phyloP scores from a whole-genome alignment of 2,329 filamentous ascomycete genomes.

The Xylariaceae sp. region DNA sequence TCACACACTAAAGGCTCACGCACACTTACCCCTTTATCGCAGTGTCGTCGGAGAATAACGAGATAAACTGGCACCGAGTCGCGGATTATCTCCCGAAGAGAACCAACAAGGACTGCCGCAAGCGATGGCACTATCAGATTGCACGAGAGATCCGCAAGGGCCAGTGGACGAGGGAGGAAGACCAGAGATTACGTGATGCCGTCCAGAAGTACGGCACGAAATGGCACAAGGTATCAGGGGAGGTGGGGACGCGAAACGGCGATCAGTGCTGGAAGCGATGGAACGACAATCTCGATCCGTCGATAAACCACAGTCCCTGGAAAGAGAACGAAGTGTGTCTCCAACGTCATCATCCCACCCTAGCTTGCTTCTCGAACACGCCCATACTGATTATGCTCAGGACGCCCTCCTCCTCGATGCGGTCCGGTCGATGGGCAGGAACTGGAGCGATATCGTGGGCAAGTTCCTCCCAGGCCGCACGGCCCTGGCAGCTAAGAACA shows the following conservation, averaged over 20 bases:
- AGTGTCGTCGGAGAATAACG: not conserved
- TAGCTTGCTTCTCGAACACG: not conserved
- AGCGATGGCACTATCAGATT: not conserved
- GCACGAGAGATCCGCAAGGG: constrained; percentile 3
- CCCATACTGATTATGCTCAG: not conserved
- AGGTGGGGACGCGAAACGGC: constrained; percentile 19
- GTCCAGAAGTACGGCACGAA: constrained; percentile 16
- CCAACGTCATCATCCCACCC: not conserved
- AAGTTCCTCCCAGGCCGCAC: not conserved
- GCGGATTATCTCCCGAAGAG: not conserved
- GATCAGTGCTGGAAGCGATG: constrained; percentile 23
- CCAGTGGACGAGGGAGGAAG: constrained; percentile 15
- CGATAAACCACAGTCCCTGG: constrained; percentile 14
- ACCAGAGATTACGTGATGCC: constrained; percentile 13
- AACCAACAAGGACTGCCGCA: not conserved
- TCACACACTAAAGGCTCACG: no score
- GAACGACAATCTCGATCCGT: constrained; percentile 21
- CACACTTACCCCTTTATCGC: not conserved
- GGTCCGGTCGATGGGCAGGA: not conserved
- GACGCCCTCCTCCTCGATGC: not conserved
- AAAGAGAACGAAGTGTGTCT: constrained; percentile 9
- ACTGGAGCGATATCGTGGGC: not conserved
- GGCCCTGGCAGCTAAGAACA: not conserved
- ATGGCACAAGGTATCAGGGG: constrained; percentile 16
- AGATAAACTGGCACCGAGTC: not conserved